Evolutionary conservation across 2,329 filamentous ascomycete species (phyloP).

Genomic region (Purpureocillium lavendulum): DNA sequence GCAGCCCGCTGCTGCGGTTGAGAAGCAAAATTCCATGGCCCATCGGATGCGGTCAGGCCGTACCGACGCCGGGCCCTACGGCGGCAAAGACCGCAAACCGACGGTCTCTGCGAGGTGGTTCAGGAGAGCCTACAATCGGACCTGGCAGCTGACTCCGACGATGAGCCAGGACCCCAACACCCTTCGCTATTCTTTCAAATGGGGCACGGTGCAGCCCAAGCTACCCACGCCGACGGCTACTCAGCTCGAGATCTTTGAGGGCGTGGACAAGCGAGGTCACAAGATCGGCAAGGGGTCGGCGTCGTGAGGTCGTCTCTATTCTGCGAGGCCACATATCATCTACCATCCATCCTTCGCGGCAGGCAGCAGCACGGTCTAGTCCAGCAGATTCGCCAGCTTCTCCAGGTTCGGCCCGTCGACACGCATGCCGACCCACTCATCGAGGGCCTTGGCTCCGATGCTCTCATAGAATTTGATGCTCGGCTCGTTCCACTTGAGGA

Average conservation of each 20-base stretch:
- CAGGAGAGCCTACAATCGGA: slow-evolving; percentile 35
- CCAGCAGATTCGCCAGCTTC: slow-evolving; percentile 44
- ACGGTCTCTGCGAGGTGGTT: slow-evolving; percentile 31
- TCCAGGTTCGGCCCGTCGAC: slow-evolving; percentile 59
- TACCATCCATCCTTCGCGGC: no score
- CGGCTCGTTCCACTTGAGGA: slow-evolving; percentile 88
- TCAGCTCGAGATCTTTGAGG: slow-evolving; percentile 40
- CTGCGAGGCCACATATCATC: background rate
- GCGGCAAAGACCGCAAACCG: slow-evolving; percentile 20
- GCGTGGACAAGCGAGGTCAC: slow-evolving; percentile 24
- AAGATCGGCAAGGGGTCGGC: slow-evolving; percentile 4
- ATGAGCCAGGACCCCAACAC: slow-evolving; percentile 26
- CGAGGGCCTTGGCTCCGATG: slow-evolving; percentile 58
- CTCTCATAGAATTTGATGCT: slow-evolving; percentile 80
- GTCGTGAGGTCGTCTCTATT: slow-evolving; percentile 2
- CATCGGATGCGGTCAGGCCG: slow-evolving; percentile 25
- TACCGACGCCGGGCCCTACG: slow-evolving; percentile 28
- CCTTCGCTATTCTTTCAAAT: slow-evolving; percentile 28
- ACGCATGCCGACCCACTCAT: slow-evolving; percentile 68
- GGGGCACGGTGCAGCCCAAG: slow-evolving; percentile 29
- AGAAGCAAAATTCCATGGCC: slow-evolving; percentile 25
- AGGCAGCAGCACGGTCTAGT: no score
- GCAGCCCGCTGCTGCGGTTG: slow-evolving; percentile 27
- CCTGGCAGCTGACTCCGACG: slow-evolving; percentile 36
- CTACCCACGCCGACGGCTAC: slow-evolving; percentile 20